Evolutionary conservation across 2,329 filamentous ascomycete species (phyloP), one percentile per base, ranked within the genome.

Genomic region (Xylariaceae sp.): DNA sequence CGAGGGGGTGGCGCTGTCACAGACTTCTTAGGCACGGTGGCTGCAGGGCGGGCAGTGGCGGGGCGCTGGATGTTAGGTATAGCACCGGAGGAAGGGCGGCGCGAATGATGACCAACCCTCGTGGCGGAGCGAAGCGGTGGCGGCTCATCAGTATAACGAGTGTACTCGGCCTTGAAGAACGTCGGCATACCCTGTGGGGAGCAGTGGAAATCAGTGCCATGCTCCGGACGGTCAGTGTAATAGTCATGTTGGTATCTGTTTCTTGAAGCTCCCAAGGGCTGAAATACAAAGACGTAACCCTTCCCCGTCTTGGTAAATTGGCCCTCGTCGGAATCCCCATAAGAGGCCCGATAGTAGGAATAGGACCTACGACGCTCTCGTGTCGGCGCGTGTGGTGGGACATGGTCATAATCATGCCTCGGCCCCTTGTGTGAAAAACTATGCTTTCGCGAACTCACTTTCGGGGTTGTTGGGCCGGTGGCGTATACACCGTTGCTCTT

Each of bases 261-360:
- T 63, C 63, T 67, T 59, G 67, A 65, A 63, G 68, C 63, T 75
- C 72, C 71, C 73, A 71, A 5, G 61, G 76, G 74, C 55, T 76
- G 76, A 66, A 83, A 67, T 71, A 81, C 71, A 63, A 76, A 81
- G 60, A 74, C 79, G 68, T 74, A 67, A 61, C 77, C 78, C 68
- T 78, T 46, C 18, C 40, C 67, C 66, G 78, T 71, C 71, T 81
- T 77, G 71, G 81, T 72, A 58, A 77, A 69, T 72, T 83, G 80
- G 74, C 83, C 80, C 76, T 83, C 80, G 77, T 84, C 80, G 73
- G 80, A 83, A 72, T 83, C 80, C 75, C 80, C 80, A 77, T 79
- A 75, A 68, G 79, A 77, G 76, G 79, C 70, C 75, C 78, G 80
- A 74, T 79, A 76, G 74, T 80, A 78, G 72, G 78, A 76, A 72